Evolutionary conservation across 2,329 filamentous ascomycete genomes (phyloP), one percentile per base, ranked within the genome.

Genomic region (Aureobasidium sp.): DNA sequence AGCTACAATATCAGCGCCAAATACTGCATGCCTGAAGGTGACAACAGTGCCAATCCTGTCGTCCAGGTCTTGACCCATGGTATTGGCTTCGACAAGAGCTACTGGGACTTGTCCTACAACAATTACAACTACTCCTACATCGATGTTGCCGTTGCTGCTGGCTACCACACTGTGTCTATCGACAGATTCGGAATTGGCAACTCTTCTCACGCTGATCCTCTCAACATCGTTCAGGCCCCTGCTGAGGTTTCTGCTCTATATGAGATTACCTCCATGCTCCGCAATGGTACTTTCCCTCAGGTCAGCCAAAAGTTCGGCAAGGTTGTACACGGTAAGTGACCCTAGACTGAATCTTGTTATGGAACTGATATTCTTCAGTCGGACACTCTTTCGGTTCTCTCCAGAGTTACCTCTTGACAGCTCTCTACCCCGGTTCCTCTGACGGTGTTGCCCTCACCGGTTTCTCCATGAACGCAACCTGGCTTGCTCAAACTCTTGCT

Each of bases 381-480:
- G 76, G 74, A 13, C 76, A 78, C 64, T 74, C 72, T n/a, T 72
- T 72, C 61, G 64, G 64, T 7, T 61, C 55, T 16, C 55, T 61
- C 10, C 63, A 64, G 66, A 81, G 79, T 2, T 86, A 84, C 71
- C 77, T 74, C 55, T 75, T 88, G 30, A 79, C 81, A 8, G 77
- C 77, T 54, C 69, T 75, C 62, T 75, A 83, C 67, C 83, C 83
- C 1, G 68, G 77, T 61, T 73, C 82, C 62, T 83, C 80, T 41
- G 70, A 76, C 63, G 75, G 71, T 48, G 67, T 73, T 25, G 70
- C 74, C 44, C 66, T 77, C 8, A 75, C 74, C 1, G 75, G 76
- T 39, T 73, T 72, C 65, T 69, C 69, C 13, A 62, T 63, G 59
- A 70, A 72, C 57, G 45, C 55, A 8, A 67, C 67, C 25, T 66